Conservation (phyloP, 305 asterid species). For the Fraxinus platypoda region DNA sequence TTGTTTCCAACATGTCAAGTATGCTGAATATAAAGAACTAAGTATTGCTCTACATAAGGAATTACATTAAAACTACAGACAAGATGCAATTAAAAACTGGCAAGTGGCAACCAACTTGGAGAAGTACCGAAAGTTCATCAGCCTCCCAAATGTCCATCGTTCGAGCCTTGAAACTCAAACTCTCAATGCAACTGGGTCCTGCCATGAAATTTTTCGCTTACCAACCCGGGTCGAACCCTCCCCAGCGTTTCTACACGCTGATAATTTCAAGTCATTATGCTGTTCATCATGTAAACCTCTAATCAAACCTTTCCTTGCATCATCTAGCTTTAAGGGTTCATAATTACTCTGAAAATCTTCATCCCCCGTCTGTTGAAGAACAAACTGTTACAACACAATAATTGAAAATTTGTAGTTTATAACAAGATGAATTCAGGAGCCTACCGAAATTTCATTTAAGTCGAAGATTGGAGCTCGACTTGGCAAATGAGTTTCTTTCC, state of each 20-base stretch:
- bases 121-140: neutral
- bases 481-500: constrained; percentile 44
- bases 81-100: neutral
- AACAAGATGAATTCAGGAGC: constrained; percentile 6
- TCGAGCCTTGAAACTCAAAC: constrained; percentile 40
- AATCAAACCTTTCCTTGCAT: constrained; percentile 37
- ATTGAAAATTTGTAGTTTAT: neutral
- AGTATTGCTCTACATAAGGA: neutral
- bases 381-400: neutral
- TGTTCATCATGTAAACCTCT: constrained; percentile 64
- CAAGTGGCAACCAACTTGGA: neutral
- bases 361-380: constrained; percentile 59
- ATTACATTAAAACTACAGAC: constrained; percentile 6
- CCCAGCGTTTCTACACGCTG: constrained; percentile 66
- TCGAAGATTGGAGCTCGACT: constrained; percentile 71
- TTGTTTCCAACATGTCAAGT: constrained; percentile 16
- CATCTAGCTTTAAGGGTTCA: constrained; percentile 44
- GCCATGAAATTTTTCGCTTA: constrained; percentile 92
- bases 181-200: constrained; percentile 86
- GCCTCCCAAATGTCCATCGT: neutral
- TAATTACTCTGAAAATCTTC: constrained; percentile 49
- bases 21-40: constrained; percentile 12
- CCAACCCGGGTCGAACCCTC: constrained; percentile 68
- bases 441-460: constrained; percentile 80
- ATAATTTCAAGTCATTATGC: constrained; percentile 56